A percentile compares a stretch with the other conserved stretches of the same genome.
Conservation (phyloP, 23 red algal species). For the Gracilaria gracilis region DNA sequence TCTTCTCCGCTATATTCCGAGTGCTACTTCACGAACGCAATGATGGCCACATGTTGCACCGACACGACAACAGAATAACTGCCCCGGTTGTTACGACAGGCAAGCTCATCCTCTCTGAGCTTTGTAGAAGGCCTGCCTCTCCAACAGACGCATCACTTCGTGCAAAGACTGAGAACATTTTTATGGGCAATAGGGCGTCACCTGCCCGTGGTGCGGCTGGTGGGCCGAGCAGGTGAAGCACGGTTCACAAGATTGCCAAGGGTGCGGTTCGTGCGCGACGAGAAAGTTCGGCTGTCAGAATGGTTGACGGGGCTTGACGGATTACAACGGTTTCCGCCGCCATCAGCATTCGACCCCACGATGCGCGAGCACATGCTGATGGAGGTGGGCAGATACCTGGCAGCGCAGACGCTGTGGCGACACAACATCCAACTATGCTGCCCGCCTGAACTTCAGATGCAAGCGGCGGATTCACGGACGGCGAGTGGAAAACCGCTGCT, state of each 20-base stretch:
- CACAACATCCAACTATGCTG: neutral
- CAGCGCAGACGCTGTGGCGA: neutral
- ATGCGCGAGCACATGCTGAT: constrained; percentile 14
- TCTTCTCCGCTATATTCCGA: no score
- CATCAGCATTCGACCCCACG: constrained; percentile 18
- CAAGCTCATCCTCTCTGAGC: neutral
- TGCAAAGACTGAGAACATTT: neutral
- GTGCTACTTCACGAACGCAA: no score
- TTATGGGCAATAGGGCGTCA: constrained; percentile 17
- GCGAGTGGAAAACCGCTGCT: constrained; percentile 1
- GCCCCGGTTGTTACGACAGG: neutral
- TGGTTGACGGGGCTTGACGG: constrained; percentile 6
- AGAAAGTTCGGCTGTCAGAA: constrained; percentile 8
- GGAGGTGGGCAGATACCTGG: constrained; percentile 3
- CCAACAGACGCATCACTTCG: constrained; percentile 12
- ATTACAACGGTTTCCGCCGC: constrained; percentile 12
- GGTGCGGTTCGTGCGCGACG: constrained; percentile 15
- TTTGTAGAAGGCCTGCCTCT: constrained; percentile 2
- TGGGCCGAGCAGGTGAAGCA: constrained; percentile 2
- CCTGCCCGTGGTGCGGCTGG: neutral
- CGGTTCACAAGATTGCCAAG: neutral
- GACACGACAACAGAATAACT: constrained; percentile 1
- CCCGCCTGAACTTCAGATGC: neutral
- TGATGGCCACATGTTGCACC: no score
- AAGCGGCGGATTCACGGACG: neutral